Conservation (phyloP, 2,329 filamentous ascomycete species). For the Sporothrix euskadiensis region DNA sequence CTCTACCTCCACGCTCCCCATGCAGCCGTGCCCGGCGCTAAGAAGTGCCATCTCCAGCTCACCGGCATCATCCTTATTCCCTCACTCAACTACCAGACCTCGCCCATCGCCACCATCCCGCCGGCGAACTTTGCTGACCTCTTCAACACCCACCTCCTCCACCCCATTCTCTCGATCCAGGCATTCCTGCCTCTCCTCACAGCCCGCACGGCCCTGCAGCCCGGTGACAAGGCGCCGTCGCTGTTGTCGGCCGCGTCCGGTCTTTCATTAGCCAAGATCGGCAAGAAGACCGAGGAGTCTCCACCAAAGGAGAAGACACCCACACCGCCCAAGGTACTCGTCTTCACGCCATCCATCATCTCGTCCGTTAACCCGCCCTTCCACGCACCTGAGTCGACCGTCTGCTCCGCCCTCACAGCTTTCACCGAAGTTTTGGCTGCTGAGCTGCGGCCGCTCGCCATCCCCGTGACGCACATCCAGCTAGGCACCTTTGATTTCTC, state of each 20-base stretch:
- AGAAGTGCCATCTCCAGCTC: constrained; percentile 72
- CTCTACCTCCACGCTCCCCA: constrained; percentile 72
- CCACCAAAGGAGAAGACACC: constrained; percentile 21
- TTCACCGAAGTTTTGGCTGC: constrained; percentile 78
- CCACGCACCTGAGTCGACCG: constrained; percentile 80
- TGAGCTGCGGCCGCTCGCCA: constrained; percentile 73
- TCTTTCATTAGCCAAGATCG: constrained; percentile 23
- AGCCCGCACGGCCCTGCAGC: constrained; percentile 53
- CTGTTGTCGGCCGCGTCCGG: constrained; percentile 25
- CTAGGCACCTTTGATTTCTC: constrained; percentile 88
- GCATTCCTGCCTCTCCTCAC: constrained; percentile 81
- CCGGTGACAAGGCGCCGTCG: constrained; percentile 36
- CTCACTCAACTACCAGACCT: constrained; percentile 74
- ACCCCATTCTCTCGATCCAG: constrained; percentile 85
- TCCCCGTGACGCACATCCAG: constrained; percentile 83
- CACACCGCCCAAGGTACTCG: constrained; percentile 63
- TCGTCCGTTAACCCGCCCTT: constrained; percentile 77
- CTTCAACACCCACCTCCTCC: constrained; percentile 87
- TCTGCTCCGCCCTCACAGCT: constrained; percentile 82
- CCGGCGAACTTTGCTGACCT: constrained; percentile 84
- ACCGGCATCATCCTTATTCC: constrained; percentile 83
- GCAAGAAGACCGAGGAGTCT: constrained; percentile 7
- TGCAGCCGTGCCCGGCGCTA: constrained; percentile 72
- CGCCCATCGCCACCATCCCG: constrained; percentile 81
- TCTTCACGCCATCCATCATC: constrained; percentile 78